Percentiles rank a stretch among this genome's conserved stretches.
phyloP scores from a whole-genome alignment of 129 eudicot species.

The Flaveria sonorensis region DNA sequence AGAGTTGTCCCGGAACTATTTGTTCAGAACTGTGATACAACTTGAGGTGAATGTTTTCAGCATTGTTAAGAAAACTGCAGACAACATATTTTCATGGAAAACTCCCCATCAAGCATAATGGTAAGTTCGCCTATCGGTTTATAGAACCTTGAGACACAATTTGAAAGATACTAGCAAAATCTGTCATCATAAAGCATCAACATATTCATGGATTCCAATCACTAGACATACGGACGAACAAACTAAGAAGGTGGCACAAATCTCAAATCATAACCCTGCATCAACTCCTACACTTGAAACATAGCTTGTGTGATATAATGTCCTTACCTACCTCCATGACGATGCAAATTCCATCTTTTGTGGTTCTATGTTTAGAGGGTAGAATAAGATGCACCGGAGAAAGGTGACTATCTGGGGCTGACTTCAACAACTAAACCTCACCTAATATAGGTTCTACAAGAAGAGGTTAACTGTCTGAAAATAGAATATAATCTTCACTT shows the following conservation, averaged over 20 bases:
- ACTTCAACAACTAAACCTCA: background rate
- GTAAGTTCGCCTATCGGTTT: background rate
- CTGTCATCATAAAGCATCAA: background rate
- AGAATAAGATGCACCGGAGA: background rate
- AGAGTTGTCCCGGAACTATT: background rate
- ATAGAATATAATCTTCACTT: slow-evolving; percentile 10
- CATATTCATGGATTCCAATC: background rate
- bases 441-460: background rate
- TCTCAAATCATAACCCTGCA: too few relatives aligned
- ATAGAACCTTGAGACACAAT: background rate
- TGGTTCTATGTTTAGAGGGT: background rate
- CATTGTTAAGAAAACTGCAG: background rate
- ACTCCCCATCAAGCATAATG: background rate
- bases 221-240: background rate
- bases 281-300: too few relatives aligned
- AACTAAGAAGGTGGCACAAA: background rate
- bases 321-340: background rate
- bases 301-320: background rate
- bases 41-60: background rate
- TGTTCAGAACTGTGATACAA: background rate
- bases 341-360: too few relatives aligned
- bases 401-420: background rate
- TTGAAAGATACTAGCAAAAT: background rate
- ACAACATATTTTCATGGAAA: background rate
- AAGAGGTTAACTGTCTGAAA: background rate